Conservation (phyloP, 2,329 filamentous ascomycete species). For the Xenosphaeropsis pyriputrescens region DNA sequence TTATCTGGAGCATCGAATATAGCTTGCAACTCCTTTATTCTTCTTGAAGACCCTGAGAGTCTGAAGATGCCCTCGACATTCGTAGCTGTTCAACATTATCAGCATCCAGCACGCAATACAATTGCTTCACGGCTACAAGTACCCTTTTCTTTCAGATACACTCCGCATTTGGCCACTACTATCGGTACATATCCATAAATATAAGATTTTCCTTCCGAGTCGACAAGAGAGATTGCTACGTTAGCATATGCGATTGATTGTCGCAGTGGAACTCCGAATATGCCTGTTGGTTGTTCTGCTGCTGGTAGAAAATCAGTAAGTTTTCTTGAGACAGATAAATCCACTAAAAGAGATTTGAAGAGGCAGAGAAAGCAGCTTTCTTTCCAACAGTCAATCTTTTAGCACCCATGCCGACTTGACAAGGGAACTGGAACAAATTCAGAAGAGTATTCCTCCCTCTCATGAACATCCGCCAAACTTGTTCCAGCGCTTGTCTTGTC, state of each 20-base stretch:
- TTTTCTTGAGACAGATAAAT: too few relatives aligned
- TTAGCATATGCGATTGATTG: constrained; percentile 96
- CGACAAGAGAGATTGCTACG: constrained; percentile 90
- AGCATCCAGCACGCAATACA: constrained; percentile 1
- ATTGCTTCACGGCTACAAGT: constrained; percentile 16
- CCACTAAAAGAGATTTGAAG: too few relatives aligned
- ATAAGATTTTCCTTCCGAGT: constrained; percentile 85
- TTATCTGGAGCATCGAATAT: constrained; percentile 89
- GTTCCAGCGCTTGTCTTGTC: too few relatives aligned
- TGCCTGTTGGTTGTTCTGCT: constrained; percentile 43
- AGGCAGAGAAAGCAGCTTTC: too few relatives aligned
- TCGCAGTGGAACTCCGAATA: constrained; percentile 87
- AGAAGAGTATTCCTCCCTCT: too few relatives aligned
- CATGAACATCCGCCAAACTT: too few relatives aligned
- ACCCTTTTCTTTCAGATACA: constrained; percentile 98
- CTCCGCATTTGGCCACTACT: constrained; percentile 94
- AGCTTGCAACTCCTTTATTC: constrained; percentile 89
- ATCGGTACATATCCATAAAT: constrained; percentile 98
- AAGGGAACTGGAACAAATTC: too few relatives aligned
- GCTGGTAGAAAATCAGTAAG: not conserved
- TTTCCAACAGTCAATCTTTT: too few relatives aligned
- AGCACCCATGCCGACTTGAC: too few relatives aligned
- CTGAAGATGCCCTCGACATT: constrained; percentile 94
- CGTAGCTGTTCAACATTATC: constrained; percentile 47
- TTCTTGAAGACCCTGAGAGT: constrained; percentile 87